phyloP scores from a whole-genome alignment of 202 grass and related monocot genomes.

The Setaria italica region DNA sequence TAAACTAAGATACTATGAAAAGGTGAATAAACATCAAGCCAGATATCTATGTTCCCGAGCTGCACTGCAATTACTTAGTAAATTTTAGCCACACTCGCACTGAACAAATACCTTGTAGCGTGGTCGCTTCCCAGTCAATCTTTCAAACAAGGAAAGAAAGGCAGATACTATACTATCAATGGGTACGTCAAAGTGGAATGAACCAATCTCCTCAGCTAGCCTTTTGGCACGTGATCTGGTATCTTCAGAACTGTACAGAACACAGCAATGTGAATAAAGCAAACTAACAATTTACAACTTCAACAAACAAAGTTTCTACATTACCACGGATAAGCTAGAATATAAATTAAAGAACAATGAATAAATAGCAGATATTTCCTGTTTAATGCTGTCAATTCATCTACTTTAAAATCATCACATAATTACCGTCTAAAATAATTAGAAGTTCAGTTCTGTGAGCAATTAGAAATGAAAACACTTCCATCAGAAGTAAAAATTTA shows the following conservation, averaged over 20 bases:
- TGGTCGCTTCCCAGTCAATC: constrained; percentile 74
- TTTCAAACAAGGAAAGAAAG: constrained; percentile 89
- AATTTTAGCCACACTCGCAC: constrained; percentile 8
- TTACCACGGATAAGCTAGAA: neutral
- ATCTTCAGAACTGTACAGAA: constrained; percentile 76
- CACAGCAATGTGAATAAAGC: constrained; percentile 31
- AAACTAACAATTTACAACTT: constrained; percentile 37
- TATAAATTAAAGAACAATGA: constrained; percentile 22
- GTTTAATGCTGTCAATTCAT: neutral
- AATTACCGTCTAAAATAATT: neutral
- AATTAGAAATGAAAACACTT: constrained; percentile 17
- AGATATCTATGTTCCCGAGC: neutral
- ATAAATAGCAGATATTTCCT: constrained; percentile 18
- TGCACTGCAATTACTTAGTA: constrained; percentile 30
- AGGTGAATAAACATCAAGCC: constrained; percentile 31
- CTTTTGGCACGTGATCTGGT: constrained; percentile 89
- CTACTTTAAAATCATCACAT: neutral
- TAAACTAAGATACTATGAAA: constrained; percentile 22
- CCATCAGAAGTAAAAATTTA: neutral
- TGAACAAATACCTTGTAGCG: constrained; percentile 71
- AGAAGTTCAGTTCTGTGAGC: neutral
- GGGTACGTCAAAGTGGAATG: constrained; percentile 77
- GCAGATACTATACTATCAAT: constrained; percentile 89
- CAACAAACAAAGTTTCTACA: constrained; percentile 31
- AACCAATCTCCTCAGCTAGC: constrained; percentile 86